Conservation (phyloP, 306 rosid genomes). For the Boehmeria nivea region DNA sequence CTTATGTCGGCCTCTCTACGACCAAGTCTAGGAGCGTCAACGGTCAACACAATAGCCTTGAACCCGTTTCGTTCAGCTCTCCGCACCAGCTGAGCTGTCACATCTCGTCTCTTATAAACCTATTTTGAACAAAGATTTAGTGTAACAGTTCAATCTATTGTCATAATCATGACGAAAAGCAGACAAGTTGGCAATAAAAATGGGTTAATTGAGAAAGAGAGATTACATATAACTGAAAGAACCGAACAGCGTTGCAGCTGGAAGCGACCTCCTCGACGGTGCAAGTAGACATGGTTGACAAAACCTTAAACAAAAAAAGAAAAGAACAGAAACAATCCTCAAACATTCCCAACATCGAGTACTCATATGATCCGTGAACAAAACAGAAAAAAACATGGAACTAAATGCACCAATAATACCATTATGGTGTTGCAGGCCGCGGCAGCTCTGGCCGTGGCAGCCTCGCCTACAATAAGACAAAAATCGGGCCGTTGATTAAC, state of each 20-base stretch:
- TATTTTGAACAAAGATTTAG: conserved; percentile 10
- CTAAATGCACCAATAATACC: no score
- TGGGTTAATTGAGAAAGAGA: conserved; percentile 11
- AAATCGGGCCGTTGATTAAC: no score
- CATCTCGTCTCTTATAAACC: conserved; percentile 51
- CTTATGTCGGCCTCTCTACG: conserved; percentile 69
- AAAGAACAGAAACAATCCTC: background rate
- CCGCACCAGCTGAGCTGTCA: conserved; percentile 36
- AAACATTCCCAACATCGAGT: background rate
- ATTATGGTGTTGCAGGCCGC: conserved; percentile 56
- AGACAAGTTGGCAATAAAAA: background rate
- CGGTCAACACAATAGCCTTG: conserved; percentile 60
- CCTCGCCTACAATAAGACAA: conserved; percentile 37
- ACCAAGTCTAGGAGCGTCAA: conserved; percentile 55
- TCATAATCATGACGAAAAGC: background rate
- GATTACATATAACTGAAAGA: conserved; percentile 57
- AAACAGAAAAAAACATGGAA: background rate
- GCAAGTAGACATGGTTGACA: conserved; percentile 41
- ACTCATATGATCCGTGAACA: no score
- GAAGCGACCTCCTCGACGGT: conserved; percentile 64
- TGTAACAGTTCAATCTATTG: background rate
- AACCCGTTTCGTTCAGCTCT: conserved; percentile 63
- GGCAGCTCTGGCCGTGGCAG: conserved; percentile 70
- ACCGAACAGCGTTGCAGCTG: conserved; percentile 58
- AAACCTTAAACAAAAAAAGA: conserved; percentile 29